Evolutionary conservation across 768 basidiomycete genomes (phyloP).

Genomic region (Tylopilus sp.): DNA sequence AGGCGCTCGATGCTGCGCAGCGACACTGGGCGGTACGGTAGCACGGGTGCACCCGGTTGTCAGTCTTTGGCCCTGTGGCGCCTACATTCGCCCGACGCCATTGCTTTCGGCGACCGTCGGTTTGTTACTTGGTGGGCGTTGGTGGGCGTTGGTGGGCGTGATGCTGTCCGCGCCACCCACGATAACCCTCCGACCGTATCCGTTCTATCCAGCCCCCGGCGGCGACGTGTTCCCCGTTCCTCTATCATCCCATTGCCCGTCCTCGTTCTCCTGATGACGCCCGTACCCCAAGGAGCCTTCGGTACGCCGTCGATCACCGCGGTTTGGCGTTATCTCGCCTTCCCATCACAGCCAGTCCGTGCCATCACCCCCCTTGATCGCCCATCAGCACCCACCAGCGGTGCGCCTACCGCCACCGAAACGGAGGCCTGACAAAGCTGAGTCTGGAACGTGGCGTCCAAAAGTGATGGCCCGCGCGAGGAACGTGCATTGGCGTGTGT

Average conservation of each 20-base stretch:
- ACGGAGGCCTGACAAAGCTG: not conserved
- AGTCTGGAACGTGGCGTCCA: not conserved
- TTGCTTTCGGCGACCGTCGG: too few relatives aligned
- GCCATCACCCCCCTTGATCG: constrained; percentile 3
- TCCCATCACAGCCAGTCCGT: not conserved
- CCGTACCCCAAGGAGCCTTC: not conserved
- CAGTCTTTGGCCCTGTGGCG: not conserved
- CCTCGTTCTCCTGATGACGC: not conserved
- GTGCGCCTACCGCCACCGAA: not conserved
- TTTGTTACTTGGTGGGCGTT: not conserved
- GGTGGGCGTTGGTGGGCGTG: not conserved
- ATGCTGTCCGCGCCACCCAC: not conserved
- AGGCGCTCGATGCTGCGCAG: too few relatives aligned
- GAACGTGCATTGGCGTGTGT: too few relatives aligned
- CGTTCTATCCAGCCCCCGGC: not conserved
- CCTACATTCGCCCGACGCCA: not conserved
- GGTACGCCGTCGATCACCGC: constrained; percentile 11
- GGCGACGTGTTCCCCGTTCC: not conserved
- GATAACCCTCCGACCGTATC: not conserved
- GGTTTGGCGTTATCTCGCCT: constrained; percentile 3
- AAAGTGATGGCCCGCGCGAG: not conserved
- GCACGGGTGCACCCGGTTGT: not conserved
- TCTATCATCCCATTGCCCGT: not conserved
- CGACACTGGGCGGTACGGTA: not conserved
- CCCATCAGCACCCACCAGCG: not conserved